Base-by-base conservation (phyloP, 805 yeast species). In the Candida berthetii region DNA sequence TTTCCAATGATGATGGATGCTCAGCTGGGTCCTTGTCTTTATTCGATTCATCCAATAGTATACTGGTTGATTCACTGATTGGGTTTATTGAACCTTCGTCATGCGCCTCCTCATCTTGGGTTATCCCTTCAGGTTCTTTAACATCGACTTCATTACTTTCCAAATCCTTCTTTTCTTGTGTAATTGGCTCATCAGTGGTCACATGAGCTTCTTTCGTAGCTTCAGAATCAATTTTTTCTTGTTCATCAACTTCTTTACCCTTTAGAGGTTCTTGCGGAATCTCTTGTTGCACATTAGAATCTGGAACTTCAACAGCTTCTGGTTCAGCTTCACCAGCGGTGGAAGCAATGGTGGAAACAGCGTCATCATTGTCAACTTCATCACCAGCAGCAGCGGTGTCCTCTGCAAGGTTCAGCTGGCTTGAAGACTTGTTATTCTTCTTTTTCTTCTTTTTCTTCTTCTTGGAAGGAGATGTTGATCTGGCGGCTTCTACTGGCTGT, bases 51-150 rank as follows among this genome's bases (percentile, higher is more conserved):
- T 35, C 36, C 14, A 34, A 13, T 7, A 43, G 40, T 2, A 27
- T 11, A 13, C n/a, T 27, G 11, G 54, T 50, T 15, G 54, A 50
- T 38, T 46, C 54, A 13, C 47, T 44, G 19, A 50, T 25, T 16
- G 53, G 53, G 13, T 14, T n/a, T 34, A 8, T 17, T 10, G 13
- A 14, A 7, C 11, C 17, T 31, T 3, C 36, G 3, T 34, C 36
- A 20, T 34, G 18, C 3, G 19, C 36, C 14, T n/a, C 4, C 13
- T 20, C 15, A 11, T 34, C 27, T 18, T 15, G 22, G 8, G 14
- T 19, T 1, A 33, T 14, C 36, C n/a, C 36, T 7, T 33, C 20
- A 2, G 36, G n/a, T 10, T 17, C 36, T 14, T 33, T n/a, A 17
- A 19, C 24, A 9, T 7, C 4, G 15, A 8, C 14, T 3, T 16